Evolutionary conservation across 306 rosid species (phyloP), one percentile per base, ranked within the genome.

Genomic region (Cucumis hystrix): DNA sequence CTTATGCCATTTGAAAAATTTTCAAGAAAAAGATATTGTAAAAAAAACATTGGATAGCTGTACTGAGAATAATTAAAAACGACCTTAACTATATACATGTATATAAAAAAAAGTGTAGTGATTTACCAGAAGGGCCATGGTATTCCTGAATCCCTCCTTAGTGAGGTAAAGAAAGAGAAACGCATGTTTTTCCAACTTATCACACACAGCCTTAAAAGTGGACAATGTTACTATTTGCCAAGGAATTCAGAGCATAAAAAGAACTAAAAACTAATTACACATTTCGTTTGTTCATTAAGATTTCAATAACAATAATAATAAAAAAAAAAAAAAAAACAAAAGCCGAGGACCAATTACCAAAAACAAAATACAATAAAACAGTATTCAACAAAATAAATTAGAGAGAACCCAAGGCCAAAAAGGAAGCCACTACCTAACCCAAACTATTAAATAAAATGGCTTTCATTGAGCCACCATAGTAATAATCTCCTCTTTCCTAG

Each of bases 121-220:
- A 41, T 76, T 82, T 65, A 81, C 6, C 87, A 92, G 98, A 90
- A 82, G 30, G 83, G 97, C 58, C 97, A 92, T 57, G 96, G 96
- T 47, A 77, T 95, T 80, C 88, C 97, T 54, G 87, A 86, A 79
- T 82, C 84, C 77, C 80, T 95, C 21, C 78, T 92, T 66, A 87
- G 84, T 62, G 92, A 83, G 65, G 93, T 90, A 21, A 88, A 72
- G 80, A 84, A 79, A 52, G 77, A 64, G 77, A 68, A 91, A 0
- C 93, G 85, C 75, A 86, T 69, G 33, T 90, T 95, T 83, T 92
- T 92, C 41, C 79, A 80, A 71, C 92, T 90, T 83, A 23, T 23
- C 25, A 40, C 43, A 40, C 8, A 6, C 8, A 40, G 45, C 9
- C 45, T 40, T 40, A 40, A 47, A 47, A 12, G 30, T 47, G 54